Evolutionary conservation across 805 yeast genomes (phyloP).

Genomic region (Metschnikowia peoriensis): DNA sequence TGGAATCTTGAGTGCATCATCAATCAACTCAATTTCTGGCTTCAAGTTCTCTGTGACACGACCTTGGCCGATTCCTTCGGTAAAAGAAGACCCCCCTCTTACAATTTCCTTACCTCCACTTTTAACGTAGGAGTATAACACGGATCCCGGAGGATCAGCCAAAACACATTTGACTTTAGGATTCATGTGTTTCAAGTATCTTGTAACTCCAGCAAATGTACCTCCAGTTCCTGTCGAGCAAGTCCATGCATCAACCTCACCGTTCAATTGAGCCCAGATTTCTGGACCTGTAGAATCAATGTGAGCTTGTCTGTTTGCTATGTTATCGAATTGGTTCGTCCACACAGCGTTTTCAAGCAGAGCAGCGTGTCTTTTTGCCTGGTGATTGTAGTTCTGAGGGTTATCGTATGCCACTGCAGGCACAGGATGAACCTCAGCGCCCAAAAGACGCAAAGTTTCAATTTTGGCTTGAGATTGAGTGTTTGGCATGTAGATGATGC

Average conservation of each 20-base stretch:
- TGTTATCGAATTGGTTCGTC: constrained; percentile 90
- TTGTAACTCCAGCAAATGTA: constrained; percentile 81
- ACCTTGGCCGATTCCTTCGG: constrained; percentile 97
- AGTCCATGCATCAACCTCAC: constrained; percentile 79
- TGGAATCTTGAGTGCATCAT: constrained; percentile 75
- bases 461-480: constrained; percentile 82
- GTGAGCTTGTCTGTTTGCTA: constrained; percentile 86
- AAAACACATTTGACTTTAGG: constrained; percentile 62
- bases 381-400: constrained; percentile 84
- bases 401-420: constrained; percentile 82
- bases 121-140: constrained; percentile 73
- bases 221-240: constrained; percentile 95
- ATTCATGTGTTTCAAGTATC: constrained; percentile 67
- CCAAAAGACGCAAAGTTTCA: constrained; percentile 68
- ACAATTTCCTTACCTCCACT: constrained; percentile 66
- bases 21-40: constrained; percentile 69
- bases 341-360: constrained; percentile 74
- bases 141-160: constrained; percentile 95
- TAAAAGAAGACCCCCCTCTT: constrained; percentile 80
- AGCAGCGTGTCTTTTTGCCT: constrained; percentile 84
- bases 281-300: constrained; percentile 91
- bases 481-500: constrained; percentile 88
- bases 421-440: constrained; percentile 86
- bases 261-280: constrained; percentile 80
- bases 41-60: constrained; percentile 80